Conservation (phyloP, 441 rosid genomes). For the Sinapis alba region DNA sequence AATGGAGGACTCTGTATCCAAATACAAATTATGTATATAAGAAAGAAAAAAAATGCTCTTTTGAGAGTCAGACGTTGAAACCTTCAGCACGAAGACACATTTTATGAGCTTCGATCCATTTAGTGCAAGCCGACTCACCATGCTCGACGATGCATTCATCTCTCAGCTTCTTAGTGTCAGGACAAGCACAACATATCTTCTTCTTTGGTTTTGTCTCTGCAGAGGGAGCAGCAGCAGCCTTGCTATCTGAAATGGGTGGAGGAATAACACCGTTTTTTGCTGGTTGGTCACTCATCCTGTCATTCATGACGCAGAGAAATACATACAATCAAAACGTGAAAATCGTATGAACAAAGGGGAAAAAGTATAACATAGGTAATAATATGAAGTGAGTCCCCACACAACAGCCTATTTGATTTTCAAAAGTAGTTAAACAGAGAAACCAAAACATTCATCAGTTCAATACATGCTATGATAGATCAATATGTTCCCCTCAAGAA, state of each 20-base stretch:
- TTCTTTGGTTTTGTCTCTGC: slow-evolving; percentile 82
- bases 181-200: slow-evolving; percentile 97
- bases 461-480: not conserved
- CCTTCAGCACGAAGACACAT: slow-evolving; percentile 86
- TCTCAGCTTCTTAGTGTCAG: slow-evolving; percentile 86
- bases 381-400: not conserved
- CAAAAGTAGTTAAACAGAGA: not conserved
- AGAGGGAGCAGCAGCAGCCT: slow-evolving; percentile 14
- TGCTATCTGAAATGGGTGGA: slow-evolving; percentile 45
- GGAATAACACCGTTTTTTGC: slow-evolving; percentile 47
- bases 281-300: slow-evolving; percentile 57
- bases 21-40: slow-evolving; percentile 6
- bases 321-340: not conserved
- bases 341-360: not conserved
- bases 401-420: not conserved
- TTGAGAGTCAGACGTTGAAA: slow-evolving; percentile 77
- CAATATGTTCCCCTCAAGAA: not conserved
- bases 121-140: slow-evolving; percentile 81
- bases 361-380: not conserved
- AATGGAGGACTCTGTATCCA: slow-evolving; percentile 15
- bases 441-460: not conserved
- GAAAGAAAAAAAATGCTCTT: not conserved
- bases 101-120: slow-evolving; percentile 93
- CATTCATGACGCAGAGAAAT: not conserved
- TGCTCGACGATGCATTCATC: slow-evolving; percentile 90